Percentiles rank a stretch among this genome's conserved stretches.
Evolutionary conservation across 176 grass and related monocot genomes (phyloP).

Genomic region (Poa pratensis): DNA sequence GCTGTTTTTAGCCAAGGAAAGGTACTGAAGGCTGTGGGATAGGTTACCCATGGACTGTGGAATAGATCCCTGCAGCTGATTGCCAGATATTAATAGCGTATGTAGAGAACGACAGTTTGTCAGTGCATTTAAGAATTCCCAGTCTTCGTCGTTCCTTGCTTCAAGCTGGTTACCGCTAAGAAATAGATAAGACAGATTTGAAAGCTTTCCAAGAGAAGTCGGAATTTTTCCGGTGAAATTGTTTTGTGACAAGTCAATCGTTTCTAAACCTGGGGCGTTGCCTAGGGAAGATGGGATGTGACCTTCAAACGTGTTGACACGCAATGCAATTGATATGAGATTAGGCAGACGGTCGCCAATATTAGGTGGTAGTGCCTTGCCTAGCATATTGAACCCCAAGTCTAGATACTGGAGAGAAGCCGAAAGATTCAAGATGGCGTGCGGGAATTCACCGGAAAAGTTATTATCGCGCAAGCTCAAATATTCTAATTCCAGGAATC

Average conservation of each 20-base stretch:
- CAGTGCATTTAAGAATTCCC: conserved; percentile 32
- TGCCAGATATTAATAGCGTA: too few relatives aligned
- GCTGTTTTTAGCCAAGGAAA: too few relatives aligned
- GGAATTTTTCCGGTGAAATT: conserved; percentile 23
- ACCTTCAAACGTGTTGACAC: not conserved
- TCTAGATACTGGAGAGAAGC: not conserved
- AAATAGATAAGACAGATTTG: not conserved
- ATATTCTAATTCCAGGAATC: fast-evolving
- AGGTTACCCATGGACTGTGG: too few relatives aligned
- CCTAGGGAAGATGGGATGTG: conserved; percentile 44
- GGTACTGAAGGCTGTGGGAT: too few relatives aligned
- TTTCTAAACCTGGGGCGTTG: not conserved
- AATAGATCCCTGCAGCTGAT: too few relatives aligned
- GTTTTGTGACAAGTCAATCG: conserved; percentile 24
- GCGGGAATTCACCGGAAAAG: not conserved
- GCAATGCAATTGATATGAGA: not conserved
- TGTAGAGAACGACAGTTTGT: too few relatives aligned
- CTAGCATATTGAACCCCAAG: not conserved
- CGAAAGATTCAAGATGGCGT: not conserved
- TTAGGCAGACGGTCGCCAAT: conserved; percentile 33
- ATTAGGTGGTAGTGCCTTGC: not conserved
- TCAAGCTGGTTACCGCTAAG: conserved; percentile 22
- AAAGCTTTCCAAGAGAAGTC: conserved; percentile 29
- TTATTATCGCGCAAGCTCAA: not conserved
- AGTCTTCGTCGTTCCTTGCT: conserved; percentile 5